phyloP scores from a whole-genome alignment of 2,329 filamentous ascomycete species.

The Neopestalotiopsis clavispora region DNA sequence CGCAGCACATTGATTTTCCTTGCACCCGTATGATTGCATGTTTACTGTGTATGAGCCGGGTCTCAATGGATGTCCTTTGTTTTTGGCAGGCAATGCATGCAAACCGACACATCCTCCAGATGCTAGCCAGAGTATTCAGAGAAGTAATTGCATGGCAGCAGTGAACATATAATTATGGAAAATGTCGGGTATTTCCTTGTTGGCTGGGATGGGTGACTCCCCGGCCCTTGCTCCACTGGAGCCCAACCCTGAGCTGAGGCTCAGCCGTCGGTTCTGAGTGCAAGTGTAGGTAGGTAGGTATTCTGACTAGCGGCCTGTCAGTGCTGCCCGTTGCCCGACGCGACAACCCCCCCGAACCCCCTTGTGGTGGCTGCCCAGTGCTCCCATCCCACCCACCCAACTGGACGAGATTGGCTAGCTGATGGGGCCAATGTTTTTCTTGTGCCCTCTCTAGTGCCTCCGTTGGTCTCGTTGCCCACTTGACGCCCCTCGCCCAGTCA shows the following conservation, averaged over 20 bases:
- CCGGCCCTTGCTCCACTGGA: background rate
- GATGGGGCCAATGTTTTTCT: background rate
- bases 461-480: background rate
- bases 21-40: too few relatives aligned
- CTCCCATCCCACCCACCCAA: background rate
- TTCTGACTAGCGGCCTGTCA: background rate
- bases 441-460: background rate
- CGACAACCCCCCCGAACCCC: constrained; percentile 10
- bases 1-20: too few relatives aligned
- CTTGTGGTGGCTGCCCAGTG: background rate
- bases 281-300: background rate
- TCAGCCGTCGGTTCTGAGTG: background rate
- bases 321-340: constrained; percentile 16
- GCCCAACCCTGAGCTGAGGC: background rate
- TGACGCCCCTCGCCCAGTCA: background rate
- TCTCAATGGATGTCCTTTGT: too few relatives aligned
- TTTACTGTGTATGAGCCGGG: too few relatives aligned
- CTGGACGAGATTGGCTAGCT: background rate
- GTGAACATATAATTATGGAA: background rate
- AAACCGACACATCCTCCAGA: too few relatives aligned
- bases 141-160: background rate
- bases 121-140: background rate
- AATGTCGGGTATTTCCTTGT: background rate
- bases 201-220: background rate
- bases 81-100: too few relatives aligned